Evolutionary conservation across 495 filamentous ascomycete genomes (phyloP).

Genomic region (Podospora pseudocomata): DNA sequence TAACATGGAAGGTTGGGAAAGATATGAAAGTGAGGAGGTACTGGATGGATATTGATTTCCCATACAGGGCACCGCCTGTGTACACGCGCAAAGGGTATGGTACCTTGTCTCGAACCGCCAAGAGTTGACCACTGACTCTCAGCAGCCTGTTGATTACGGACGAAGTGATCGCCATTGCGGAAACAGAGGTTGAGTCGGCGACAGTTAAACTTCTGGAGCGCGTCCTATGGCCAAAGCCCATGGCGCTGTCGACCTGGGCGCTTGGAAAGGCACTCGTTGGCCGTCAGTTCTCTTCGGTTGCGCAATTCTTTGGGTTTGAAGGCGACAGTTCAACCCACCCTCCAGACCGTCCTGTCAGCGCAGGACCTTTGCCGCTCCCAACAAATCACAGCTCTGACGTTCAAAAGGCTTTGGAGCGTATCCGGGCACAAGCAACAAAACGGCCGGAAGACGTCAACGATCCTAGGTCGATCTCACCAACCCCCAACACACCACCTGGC

Average conservation of each 20-base stretch:
- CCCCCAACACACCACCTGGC: background rate
- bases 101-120: too few species aligned
- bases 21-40: conserved; percentile 25
- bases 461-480: conserved; percentile 5
- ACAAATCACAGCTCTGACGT: conserved; percentile 16
- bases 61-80: conserved; percentile 38
- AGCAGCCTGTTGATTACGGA: conserved; percentile 29
- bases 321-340: background rate
- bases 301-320: conserved; percentile 29
- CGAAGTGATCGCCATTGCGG: conserved; percentile 28
- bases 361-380: conserved; percentile 1
- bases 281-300: conserved; percentile 29
- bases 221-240: conserved; percentile 35
- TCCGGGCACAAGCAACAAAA: conserved; percentile 34
- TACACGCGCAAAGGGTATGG: conserved; percentile 32
- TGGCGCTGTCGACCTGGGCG: conserved; percentile 34
- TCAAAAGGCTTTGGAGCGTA: conserved; percentile 26
- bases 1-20: conserved; percentile 22
- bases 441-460: conserved; percentile 28
- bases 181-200: conserved; percentile 28
- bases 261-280: conserved; percentile 31
- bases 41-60: conserved; percentile 44
- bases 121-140: background rate
- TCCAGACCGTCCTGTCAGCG: background rate
- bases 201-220: conserved; percentile 30